Conservation (phyloP, 2,329 filamentous ascomycete genomes). For the Aureobasidium sp. region DNA sequence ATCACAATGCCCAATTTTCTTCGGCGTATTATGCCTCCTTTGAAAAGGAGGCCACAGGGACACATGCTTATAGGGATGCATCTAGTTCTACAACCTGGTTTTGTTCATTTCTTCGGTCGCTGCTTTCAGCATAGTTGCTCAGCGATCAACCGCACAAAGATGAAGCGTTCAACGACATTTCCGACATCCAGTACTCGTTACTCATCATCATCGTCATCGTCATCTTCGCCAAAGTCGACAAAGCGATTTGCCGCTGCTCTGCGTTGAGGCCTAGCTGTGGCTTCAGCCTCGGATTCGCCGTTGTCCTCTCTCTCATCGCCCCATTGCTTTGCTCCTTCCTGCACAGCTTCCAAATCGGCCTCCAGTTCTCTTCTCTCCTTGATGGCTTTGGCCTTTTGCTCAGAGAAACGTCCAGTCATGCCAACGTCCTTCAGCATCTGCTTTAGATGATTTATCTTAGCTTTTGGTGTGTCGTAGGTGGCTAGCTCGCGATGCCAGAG, state of each 20-base stretch:
- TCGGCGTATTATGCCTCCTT: too few species aligned
- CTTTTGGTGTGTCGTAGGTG: slow-evolving; percentile 62
- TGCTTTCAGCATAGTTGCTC: slow-evolving; percentile 86
- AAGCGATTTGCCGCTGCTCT: slow-evolving; percentile 26
- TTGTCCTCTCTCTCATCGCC: slow-evolving; percentile 39
- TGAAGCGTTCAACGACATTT: neutral
- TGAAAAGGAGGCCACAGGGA: too few species aligned
- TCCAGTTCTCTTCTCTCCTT: slow-evolving; percentile 79
- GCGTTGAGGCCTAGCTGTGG: slow-evolving; percentile 18
- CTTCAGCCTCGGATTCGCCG: slow-evolving; percentile 21
- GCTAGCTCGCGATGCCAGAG: slow-evolving; percentile 84
- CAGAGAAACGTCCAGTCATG: slow-evolving; percentile 83
- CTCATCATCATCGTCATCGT: slow-evolving; percentile 29
- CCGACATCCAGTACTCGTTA: slow-evolving; percentile 14
- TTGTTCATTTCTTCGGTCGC: slow-evolving; percentile 95
- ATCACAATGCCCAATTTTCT: neutral
- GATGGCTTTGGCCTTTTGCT: slow-evolving; percentile 76
- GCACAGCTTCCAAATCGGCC: slow-evolving; percentile 76
- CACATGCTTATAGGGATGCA: slow-evolving; percentile 2
- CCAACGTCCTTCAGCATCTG: slow-evolving; percentile 72
- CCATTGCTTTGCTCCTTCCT: slow-evolving; percentile 75
- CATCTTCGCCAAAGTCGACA: slow-evolving; percentile 32
- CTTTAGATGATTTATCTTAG: slow-evolving; percentile 77
- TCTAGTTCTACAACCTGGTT: slow-evolving; percentile 92
- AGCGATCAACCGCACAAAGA: slow-evolving; percentile 58